phyloP scores from a whole-genome alignment of 257 asterid genomes.

The Perilla frutescens region DNA sequence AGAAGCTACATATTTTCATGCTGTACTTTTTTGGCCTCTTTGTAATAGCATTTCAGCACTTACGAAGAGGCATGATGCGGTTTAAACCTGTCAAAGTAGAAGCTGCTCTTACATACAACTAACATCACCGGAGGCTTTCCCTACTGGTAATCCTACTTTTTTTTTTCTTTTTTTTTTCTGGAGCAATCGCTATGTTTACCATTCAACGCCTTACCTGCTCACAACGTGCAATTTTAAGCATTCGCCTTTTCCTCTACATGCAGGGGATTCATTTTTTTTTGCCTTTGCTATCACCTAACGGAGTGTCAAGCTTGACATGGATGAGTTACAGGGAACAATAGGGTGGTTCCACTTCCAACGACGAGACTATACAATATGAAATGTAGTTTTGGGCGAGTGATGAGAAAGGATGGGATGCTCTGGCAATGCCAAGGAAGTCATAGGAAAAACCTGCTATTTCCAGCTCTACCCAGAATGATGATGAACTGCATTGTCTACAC shows the following conservation, averaged over 20 bases:
- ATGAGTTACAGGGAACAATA: conserved; percentile 10
- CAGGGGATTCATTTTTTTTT: conserved; percentile 44
- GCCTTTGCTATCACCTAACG: background rate
- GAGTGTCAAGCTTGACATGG: conserved; percentile 19
- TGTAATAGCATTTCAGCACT: conserved; percentile 51
- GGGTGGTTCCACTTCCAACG: background rate
- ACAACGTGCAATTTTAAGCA: background rate
- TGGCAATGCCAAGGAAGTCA: conserved; percentile 18
- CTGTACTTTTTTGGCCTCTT: conserved; percentile 64
- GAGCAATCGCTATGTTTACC: conserved; percentile 6
- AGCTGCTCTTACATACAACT: conserved; percentile 59
- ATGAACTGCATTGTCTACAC: conserved; percentile 22
- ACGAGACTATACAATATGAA: background rate
- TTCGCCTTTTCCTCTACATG: conserved; percentile 20
- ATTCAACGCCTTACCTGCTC: background rate
- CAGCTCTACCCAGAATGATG: conserved; percentile 29
- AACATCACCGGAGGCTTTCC: conserved; percentile 36
- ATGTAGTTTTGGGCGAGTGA: background rate
- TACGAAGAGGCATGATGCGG: conserved; percentile 58
- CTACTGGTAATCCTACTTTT: conserved; percentile 44
- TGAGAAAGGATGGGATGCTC: conserved; percentile 19
- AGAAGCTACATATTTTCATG: conserved; percentile 58
- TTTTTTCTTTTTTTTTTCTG: background rate
- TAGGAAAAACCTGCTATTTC: conserved; percentile 9
- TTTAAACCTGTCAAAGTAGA: conserved; percentile 76